Evolutionary conservation across 2,329 filamentous ascomycete species (phyloP), one percentile per base, ranked within the genome.

Genomic region (Beauveria bassiana): DNA sequence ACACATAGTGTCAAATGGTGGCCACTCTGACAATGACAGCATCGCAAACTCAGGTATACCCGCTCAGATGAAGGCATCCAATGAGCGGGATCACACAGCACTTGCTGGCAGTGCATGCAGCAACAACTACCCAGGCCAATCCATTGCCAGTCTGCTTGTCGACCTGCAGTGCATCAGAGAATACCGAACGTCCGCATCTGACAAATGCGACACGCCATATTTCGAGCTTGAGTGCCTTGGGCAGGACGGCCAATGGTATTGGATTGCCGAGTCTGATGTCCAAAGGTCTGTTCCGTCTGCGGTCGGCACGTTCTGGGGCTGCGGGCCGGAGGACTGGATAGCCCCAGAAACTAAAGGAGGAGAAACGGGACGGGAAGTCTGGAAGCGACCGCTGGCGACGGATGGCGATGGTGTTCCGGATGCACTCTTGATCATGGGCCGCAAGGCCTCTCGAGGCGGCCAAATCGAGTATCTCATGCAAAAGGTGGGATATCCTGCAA

Each of bases 271-370:
- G 53, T 54, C 34, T 45, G 26, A 46, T 46, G 22, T 56, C 10
- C 26, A 56, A 18, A 56, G 53, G 42, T 56, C 40, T 34, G 42
- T 56, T 22, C 53, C 53, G 22, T 56, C 42, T 45, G 42, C 53
- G 6, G 53, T 56, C 53, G 53, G 53, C 24, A 56, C 53, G 40
- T 56, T 56, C 24, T 56, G 26, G 53, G 53, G 42, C 40, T 56
- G 16, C 42, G 42, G 53, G 24, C 53, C 26, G 22, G 40, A 40
- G 53, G 53, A 56, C 28, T 56, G 26, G 42, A 56, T 7, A 46
- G 38, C 34, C 28, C 53, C 22, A 20, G 53, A 56, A 16, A 56
- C 34, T 56, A 18, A 7, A 56, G 42, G 16, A 46, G 43, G 53
- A 22, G 53, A 56, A 46, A 56, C 24, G 24, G 53, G 53, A 56